Evolutionary conservation across 306 rosid genomes (phyloP), one percentile per base, ranked within the genome.

Genomic region (Cicer judaicum): DNA sequence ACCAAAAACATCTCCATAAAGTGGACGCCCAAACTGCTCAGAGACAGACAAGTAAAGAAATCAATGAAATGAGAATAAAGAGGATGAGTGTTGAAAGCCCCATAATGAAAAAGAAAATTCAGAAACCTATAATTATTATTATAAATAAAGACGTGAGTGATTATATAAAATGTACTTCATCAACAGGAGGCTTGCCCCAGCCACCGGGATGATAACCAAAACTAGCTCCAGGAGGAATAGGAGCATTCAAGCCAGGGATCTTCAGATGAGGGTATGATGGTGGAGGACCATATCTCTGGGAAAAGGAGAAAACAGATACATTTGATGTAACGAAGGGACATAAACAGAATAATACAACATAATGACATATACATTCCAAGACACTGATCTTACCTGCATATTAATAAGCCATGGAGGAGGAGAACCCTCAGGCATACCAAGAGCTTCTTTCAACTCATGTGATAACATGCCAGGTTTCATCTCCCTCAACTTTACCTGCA

Each of bases 381-480:
- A 73, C 49, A 39, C 24, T 40, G 15, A 80, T 64, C 64, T 73
- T 77, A 92, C 99, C 97, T 95, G 99, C 99, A 95, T 95, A 77
- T 95, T 95, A 52, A 95, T 92, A 82, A 95, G 99, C 99, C 99
- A 95, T 3, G 99, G 99, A 66, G 99, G 99, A 82, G 99, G 99
- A 72, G 98, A 95, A 41, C 99, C 98, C 79, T 92, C 98, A 24
- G 99, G 99, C 99, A 95, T 95, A 41, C 99, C 99, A 70, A 95
- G 98, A 70, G 98, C 96, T 88, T 95, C 99, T 86, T 95, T 95
- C 68, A 95, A 80, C 75, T 95, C 99, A 6, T 89, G 93, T 16
- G 99, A 95, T 78, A 92, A 79, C 87, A 90, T 83, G 79, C 99
- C 99, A 49, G 99, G 99, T 76, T 95, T 95, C 99, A 95, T 95